Base-by-base conservation (phyloP, 805 yeast genomes). In the Wickerhamiella kazuoi region DNA sequence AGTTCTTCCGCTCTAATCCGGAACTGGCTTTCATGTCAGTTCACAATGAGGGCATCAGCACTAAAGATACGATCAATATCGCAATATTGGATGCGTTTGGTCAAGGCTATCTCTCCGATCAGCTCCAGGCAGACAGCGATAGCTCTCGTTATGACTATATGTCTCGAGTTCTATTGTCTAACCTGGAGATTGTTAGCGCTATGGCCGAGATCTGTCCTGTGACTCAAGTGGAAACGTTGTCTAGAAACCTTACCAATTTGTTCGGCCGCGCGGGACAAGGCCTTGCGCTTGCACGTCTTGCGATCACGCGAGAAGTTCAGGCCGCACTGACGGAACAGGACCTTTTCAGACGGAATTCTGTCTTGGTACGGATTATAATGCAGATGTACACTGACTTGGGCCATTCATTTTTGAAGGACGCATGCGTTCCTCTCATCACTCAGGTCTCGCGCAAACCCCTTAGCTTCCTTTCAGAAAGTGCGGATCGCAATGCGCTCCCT, bases 131-230 rank as follows among this genome's bases (percentile, higher is more conserved):
- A 4, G 30, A n/a, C 6, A 11, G 4, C n/a, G 30, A 34, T 16
- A 15, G 14, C 4, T 7, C 6, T 11, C 6, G 37, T 11, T 23
- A 16, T 16, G 37, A 34, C 6, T 7, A 23, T n/a, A n/a, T 34
- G 37, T 5, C 15, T 4, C 6, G 14, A 9, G 9, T 16, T n/a
- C 4, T 34, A 17, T 14, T 23, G 4, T 4, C 5, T 6, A 24
- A n/a, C 5, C 19, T 14, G 13, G 37, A 24, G 9, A 8, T 34
- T 9, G 21, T 24, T 8, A 34, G 17, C 4, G 36, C 36, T 14
- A 21, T 40, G 26, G 36, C 39, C 15, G 43, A 36, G 18, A 24
- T 36, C 13, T 40, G 43, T 19, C 37, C 37, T 6, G 20, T n/a
- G 5, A 18, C 11, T 11, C 40, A 40, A 34, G 32, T 18, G 3